Base-by-base conservation (phyloP, 192 early-diverging fungal species). In the Backusella circina region DNA sequence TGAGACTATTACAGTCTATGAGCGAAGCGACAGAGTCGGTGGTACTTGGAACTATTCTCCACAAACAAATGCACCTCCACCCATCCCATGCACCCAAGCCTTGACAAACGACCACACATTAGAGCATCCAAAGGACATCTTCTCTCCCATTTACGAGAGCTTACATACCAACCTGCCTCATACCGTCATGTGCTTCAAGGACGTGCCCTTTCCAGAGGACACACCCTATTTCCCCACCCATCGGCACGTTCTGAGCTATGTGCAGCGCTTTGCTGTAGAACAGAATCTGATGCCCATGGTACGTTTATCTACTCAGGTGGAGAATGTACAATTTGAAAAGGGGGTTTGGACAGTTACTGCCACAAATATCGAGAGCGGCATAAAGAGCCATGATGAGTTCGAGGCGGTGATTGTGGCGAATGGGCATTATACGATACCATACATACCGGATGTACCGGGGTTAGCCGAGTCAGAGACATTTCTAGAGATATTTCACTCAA, bases 41-140 rank as follows among this genome's bases (percentile, higher is more conserved):
- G 88, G 88, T 1, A 78, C 85, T 9, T 89, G 88, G 87, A 79
- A 80, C n/a, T 86, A 86, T 36, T 83, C 88, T 23, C 67, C 82
- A 12, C 75, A 83, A n/a, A 68, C 75, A 1, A 70, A 70, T 36
- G 0, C 72, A 2, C 21, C 73, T 67, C 18, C 75, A 32, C 33
- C 72, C 69, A 23, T 87, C 71, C 71, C 88, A 70, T 33, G 83
- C 66, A 54, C 74, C 70, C 28, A 77, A 76, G 79, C 76, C n/a
- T 31, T 75, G 15, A n/a, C 47, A n/a, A 28, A 67, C 3, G 73
- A 68, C 26, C 28, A 65, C 9, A 67, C 73, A 23, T 36, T 41
- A 21, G 28, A 70, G 3, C 73, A 64, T 51, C 26, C 33, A 3
- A 37, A 65, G 1, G 54, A 38, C 9, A 54, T 61, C 2, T 23